Conservation (phyloP, 1,284 basidiomycete species). For the Trichosporon coremiiforme region DNA sequence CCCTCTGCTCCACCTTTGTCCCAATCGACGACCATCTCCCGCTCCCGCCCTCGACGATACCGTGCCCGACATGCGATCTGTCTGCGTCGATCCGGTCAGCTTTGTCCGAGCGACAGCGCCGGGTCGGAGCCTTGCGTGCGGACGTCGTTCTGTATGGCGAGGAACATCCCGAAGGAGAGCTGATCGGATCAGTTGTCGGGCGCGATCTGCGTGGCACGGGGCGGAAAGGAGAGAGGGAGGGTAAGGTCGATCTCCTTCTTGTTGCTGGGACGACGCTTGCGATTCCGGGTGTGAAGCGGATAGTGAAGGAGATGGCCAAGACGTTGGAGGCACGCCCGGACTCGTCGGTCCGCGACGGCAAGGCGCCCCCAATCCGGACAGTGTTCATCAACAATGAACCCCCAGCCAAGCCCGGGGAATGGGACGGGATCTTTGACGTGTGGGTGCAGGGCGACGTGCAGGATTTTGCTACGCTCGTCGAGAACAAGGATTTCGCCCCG, state of each 20-base stretch:
- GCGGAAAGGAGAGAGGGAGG: slow-evolving; percentile 44
- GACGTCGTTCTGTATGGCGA: slow-evolving; percentile 92
- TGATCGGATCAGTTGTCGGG: slow-evolving; percentile 75
- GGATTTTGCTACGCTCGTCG: slow-evolving; percentile 62
- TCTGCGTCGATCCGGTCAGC: slow-evolving; percentile 70
- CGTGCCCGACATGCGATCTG: slow-evolving; percentile 76
- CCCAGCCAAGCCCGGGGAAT: slow-evolving; percentile 78
- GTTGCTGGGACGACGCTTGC: slow-evolving; percentile 88
- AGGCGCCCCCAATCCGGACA: slow-evolving; percentile 63
- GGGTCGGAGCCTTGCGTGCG: slow-evolving; percentile 77
- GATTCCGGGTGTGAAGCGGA: slow-evolving; percentile 88
- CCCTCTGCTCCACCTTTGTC: slow-evolving; percentile 72
- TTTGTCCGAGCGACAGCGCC: slow-evolving; percentile 76
- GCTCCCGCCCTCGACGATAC: slow-evolving; percentile 63
- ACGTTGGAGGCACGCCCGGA: slow-evolving; percentile 61
- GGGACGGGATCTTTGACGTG: slow-evolving; percentile 87
- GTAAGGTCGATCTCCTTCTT: slow-evolving; percentile 69
- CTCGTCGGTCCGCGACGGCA: slow-evolving; percentile 28
- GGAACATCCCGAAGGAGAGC: slow-evolving; percentile 80
- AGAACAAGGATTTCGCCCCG: slow-evolving; percentile 25
- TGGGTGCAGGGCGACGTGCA: slow-evolving; percentile 92
- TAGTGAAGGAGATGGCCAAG: slow-evolving; percentile 88
- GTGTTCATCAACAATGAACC: slow-evolving; percentile 89
- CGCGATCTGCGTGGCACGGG: slow-evolving; percentile 69
- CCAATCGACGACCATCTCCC: slow-evolving; percentile 66